phyloP scores from a whole-genome alignment of 202 grass and related monocot genomes.

The Saccharum hybrid region DNA sequence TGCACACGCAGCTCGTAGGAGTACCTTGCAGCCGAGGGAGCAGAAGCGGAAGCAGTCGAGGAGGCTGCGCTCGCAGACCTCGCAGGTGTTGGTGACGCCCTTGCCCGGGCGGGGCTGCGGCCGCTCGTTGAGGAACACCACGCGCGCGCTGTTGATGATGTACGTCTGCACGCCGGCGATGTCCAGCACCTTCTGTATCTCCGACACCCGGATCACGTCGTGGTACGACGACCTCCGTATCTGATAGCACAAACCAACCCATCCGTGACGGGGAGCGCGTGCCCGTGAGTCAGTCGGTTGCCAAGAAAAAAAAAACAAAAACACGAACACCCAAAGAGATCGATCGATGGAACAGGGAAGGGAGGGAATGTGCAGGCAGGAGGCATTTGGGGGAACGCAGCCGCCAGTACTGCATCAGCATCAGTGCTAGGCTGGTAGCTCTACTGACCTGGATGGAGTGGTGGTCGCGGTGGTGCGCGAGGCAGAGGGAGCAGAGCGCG shows the following conservation, averaged over 20 bases:
- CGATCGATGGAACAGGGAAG: neutral
- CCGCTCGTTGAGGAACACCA: conserved; percentile 93
- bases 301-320: neutral
- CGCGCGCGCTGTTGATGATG: conserved; percentile 92
- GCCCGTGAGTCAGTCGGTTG: neutral
- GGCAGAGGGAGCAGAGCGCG: conserved; percentile 86
- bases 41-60: conserved; percentile 91
- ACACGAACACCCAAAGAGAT: neutral
- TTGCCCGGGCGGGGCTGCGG: conserved; percentile 84
- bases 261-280: neutral
- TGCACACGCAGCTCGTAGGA: rapidly evolving
- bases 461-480: conserved; percentile 65
- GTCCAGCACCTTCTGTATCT: conserved; percentile 89
- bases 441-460: conserved; percentile 82
- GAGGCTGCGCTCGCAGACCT: conserved; percentile 80
- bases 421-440: neutral
- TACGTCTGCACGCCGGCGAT: conserved; percentile 90
- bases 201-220: conserved; percentile 88
- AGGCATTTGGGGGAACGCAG: neutral
- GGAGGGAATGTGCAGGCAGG: neutral
- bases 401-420: no score
- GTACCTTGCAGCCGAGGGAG: conserved; percentile 95
- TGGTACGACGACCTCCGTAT: conserved; percentile 96
- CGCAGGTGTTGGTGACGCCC: conserved; percentile 78
- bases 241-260: conserved; percentile 37